phyloP scores from a whole-genome alignment of 176 grass and related monocot species.

The Lolium rigidum region DNA sequence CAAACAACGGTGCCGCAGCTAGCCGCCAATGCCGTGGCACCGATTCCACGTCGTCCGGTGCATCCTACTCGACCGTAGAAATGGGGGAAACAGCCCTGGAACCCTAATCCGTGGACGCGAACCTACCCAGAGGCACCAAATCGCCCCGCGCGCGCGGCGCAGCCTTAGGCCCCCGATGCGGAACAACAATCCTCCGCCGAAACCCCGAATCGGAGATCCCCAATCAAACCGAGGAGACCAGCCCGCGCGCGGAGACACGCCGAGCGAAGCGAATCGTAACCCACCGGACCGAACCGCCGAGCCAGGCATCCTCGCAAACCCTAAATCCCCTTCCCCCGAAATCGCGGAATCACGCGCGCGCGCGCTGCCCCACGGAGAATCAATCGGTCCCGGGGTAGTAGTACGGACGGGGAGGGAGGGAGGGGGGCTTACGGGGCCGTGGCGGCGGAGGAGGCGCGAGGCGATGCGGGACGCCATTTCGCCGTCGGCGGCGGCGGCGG shows the following conservation, averaged over 20 bases:
- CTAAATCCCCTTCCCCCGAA: background rate
- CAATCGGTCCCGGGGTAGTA: too few relatives aligned
- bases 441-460: constrained; percentile 22
- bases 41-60: too few relatives aligned
- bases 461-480: constrained; percentile 38
- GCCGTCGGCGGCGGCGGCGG: background rate
- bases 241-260: too few relatives aligned
- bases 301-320: constrained; percentile 9
- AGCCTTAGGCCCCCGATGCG: background rate
- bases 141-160: background rate
- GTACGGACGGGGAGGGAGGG: accelerated
- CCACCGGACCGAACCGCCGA: background rate
- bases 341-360: background rate
- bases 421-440: background rate
- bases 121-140: background rate
- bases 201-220: background rate
- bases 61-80: background rate
- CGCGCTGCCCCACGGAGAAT: background rate
- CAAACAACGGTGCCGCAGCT: background rate
- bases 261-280: background rate
- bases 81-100: background rate
- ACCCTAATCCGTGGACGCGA: background rate
- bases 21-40: background rate
- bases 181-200: background rate
- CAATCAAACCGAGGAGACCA: background rate